Conservation (phyloP, 164 flowering plant species). For the Dillenia turbinata region DNA sequence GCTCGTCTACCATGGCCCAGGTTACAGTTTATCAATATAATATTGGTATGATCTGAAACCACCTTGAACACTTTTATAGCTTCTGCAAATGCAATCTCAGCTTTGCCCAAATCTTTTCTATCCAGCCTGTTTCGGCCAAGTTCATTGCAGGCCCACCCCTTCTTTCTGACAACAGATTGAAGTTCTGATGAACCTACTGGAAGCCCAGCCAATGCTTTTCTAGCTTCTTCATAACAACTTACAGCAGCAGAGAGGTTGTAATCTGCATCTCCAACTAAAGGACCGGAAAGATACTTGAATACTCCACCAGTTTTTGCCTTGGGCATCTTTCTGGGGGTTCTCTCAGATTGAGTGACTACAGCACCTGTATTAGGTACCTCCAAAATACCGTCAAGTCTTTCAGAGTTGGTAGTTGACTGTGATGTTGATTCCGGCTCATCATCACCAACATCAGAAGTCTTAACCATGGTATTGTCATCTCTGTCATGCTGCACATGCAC, state of each 20-base stretch:
- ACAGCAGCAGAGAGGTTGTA: conserved; percentile 51
- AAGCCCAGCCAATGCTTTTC: conserved; percentile 46
- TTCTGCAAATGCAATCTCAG: conserved; percentile 80
- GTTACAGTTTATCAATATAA: conserved; percentile 79
- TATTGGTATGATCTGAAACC: conserved; percentile 70
- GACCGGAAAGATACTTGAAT: conserved; percentile 58
- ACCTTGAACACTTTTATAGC: conserved; percentile 81
- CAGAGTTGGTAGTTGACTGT: conserved; percentile 9
- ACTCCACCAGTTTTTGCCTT: conserved; percentile 74
- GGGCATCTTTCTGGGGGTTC: conserved; percentile 16
- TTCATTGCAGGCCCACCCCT: conserved; percentile 98
- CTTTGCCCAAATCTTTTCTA: conserved; percentile 53
- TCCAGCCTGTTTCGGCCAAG: conserved; percentile 72
- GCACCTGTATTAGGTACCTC: conserved; percentile 11
- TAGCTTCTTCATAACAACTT: conserved; percentile 74
- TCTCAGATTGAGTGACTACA: conserved; percentile 17
- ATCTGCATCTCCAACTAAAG: conserved; percentile 46
- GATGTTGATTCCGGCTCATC: conserved; percentile 12
- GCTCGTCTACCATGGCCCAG: conserved; percentile 94
- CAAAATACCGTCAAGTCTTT: conserved; percentile 10
- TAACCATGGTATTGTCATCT: conserved; percentile 7
- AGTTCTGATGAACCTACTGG: conserved; percentile 48
- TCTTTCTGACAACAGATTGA: conserved; percentile 63
- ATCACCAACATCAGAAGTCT: conserved; percentile 7
- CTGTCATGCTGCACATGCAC: conserved; percentile 9